Percentiles rank a stretch among this genome's conserved stretches.
These are phyloP conservation scores for Emmonsiellopsis sp. DNA, from an alignment of 2,329 filamentous ascomycete species.

Conservation along the genomic window DNA sequence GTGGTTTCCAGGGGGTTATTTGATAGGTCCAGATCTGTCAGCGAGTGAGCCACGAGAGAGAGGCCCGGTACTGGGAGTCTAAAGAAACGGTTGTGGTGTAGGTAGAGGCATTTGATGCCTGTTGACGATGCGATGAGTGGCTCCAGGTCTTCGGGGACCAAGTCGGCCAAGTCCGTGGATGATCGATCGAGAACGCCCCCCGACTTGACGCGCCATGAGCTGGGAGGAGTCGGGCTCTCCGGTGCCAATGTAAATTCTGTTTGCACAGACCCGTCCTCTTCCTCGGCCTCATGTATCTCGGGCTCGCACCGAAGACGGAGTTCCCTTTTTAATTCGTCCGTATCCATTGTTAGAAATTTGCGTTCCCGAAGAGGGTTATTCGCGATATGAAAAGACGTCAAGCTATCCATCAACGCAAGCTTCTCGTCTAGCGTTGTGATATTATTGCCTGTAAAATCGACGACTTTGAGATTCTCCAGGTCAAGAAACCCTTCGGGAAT, in stretches of 20 bases:
- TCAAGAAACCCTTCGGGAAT: slow-evolving; percentile 68
- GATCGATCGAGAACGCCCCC: slow-evolving; percentile 56
- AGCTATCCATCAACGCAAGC: slow-evolving; percentile 67
- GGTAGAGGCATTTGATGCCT: slow-evolving; percentile 49
- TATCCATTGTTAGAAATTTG: slow-evolving; percentile 71
- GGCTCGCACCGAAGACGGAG: slow-evolving; percentile 56
- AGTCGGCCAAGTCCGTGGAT: slow-evolving; percentile 50
- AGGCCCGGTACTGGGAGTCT: slow-evolving; percentile 59
- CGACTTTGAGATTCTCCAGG: slow-evolving; percentile 60
- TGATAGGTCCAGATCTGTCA: slow-evolving; percentile 64
- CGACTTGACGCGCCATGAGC: slow-evolving; percentile 28
- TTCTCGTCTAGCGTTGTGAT: slow-evolving; percentile 65
- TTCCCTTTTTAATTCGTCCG: slow-evolving; percentile 69
- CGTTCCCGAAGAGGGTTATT: slow-evolving; percentile 89
- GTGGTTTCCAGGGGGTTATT: slow-evolving; percentile 62
- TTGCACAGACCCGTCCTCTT: slow-evolving; percentile 29
- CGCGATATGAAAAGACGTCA: slow-evolving; percentile 65
- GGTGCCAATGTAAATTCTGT: slow-evolving; percentile 32
- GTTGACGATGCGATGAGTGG: slow-evolving; percentile 33
- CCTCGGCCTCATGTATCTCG: slow-evolving; percentile 29
- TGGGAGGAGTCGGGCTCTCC: slow-evolving; percentile 32
- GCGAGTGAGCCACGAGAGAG: slow-evolving; percentile 57
- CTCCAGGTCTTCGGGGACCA: slow-evolving; percentile 41
- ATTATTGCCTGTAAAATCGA: slow-evolving; percentile 79
- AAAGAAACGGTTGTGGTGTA: slow-evolving; percentile 69